Conservation (phyloP, 148 eudicot genomes). For the Rhododendron ovatum region DNA sequence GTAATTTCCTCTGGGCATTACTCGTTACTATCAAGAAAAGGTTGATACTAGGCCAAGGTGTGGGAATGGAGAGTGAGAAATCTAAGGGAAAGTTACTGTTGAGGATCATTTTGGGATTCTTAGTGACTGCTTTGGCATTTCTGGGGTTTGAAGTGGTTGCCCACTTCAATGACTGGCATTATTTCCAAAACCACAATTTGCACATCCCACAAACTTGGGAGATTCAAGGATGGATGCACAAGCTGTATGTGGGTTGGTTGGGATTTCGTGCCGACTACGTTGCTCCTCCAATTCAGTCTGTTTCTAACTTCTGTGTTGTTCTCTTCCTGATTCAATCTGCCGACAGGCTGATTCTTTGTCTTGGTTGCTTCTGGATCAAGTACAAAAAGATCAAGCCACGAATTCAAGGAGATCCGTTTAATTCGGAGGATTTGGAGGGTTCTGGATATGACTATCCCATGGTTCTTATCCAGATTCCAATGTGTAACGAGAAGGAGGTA, state of each 20-base stretch:
- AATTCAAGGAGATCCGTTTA: conserved; percentile 25
- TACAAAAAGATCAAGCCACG: conserved; percentile 38
- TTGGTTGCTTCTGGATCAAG: conserved; percentile 61
- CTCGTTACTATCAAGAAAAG: conserved; percentile 40
- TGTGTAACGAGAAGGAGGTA: conserved; percentile 63
- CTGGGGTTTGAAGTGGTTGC: conserved; percentile 45
- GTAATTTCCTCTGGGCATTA: conserved; percentile 38
- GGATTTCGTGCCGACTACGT: conserved; percentile 37
- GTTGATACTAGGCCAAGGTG: conserved; percentile 38
- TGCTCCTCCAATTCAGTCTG: conserved; percentile 40
- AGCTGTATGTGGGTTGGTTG: conserved; percentile 35
- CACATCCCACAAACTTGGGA: conserved; percentile 33
- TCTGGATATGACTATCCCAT: conserved; percentile 36
- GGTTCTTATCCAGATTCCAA: conserved; percentile 64
- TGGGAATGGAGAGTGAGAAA: conserved; percentile 39
- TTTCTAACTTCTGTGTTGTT: conserved; percentile 42
- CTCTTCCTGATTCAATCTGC: conserved; percentile 47
- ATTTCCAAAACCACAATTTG: conserved; percentile 25
- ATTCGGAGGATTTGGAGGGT: conserved; percentile 38
- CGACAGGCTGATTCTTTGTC: conserved; percentile 50
- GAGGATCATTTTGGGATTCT: conserved; percentile 40
- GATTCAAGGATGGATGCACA: conserved; percentile 44
- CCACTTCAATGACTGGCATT: conserved; percentile 51
- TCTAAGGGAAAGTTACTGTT: conserved; percentile 33
- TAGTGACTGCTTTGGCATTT: conserved; percentile 38